These are phyloP conservation scores for Cryoendolithus antarcticus DNA, from an alignment of 2,329 filamentous ascomycete genomes.

Conservation along the genomic window DNA sequence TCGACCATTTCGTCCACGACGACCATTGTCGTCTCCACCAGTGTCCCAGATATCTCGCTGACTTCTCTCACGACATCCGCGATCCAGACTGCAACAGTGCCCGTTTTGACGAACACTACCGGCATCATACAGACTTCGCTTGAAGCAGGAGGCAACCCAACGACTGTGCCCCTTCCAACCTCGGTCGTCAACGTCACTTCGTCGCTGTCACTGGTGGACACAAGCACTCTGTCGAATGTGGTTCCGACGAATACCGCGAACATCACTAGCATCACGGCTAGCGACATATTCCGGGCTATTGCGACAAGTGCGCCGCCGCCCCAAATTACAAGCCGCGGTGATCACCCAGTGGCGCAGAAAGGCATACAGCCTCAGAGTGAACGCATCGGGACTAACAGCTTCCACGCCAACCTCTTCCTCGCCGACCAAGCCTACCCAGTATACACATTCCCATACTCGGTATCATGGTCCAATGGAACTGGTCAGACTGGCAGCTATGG, in stretches of 20 bases:
- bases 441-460: slow-evolving; percentile 54
- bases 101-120: slow-evolving; percentile 8
- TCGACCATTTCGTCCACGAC: not conserved
- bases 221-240: slow-evolving; percentile 12
- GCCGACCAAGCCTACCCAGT: slow-evolving; percentile 55
- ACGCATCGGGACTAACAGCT: slow-evolving; percentile 60
- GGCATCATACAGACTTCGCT: too few relatives aligned
- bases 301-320: slow-evolving; percentile 27
- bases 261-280: slow-evolving; percentile 13
- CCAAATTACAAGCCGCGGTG: slow-evolving; percentile 25
- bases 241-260: slow-evolving; percentile 14
- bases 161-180: slow-evolving; percentile 19
- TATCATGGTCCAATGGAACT: slow-evolving; percentile 36
- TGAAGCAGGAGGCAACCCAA: slow-evolving; percentile 9
- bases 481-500: slow-evolving; percentile 57
- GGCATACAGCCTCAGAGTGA: slow-evolving; percentile 24
- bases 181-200: slow-evolving; percentile 12
- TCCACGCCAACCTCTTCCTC: slow-evolving; percentile 62
- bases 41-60: slow-evolving; percentile 15
- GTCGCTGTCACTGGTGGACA: slow-evolving; percentile 19
- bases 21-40: slow-evolving; percentile 6
- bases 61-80: slow-evolving; percentile 17
- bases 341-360: slow-evolving; percentile 28
- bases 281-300: slow-evolving; percentile 30
- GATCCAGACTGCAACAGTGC: slow-evolving; percentile 16